phyloP scores from a whole-genome alignment of 2,329 filamentous ascomycete genomes.

The Apiospora sp. region DNA sequence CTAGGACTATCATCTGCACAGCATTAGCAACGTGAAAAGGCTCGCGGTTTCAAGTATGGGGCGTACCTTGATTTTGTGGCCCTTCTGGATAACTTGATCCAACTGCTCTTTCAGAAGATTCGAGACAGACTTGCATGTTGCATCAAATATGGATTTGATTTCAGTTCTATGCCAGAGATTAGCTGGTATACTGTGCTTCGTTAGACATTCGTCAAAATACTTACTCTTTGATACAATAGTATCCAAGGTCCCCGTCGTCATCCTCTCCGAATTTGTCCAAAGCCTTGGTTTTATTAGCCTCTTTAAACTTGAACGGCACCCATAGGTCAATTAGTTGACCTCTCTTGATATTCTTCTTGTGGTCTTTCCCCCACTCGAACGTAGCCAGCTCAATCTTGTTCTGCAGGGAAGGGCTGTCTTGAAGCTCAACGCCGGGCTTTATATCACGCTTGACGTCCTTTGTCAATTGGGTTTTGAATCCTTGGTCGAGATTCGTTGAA shows the following conservation, averaged over 20 bases:
- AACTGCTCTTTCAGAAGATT: not conserved
- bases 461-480: not conserved
- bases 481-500: slow-evolving; percentile 4
- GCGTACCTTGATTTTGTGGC: slow-evolving; percentile 4
- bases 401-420: not conserved
- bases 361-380: not conserved
- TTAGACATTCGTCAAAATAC: not conserved
- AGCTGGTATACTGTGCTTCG: not conserved
- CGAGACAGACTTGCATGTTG: not conserved
- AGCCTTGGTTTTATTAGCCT: not conserved
- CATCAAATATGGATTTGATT: not conserved
- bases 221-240: slow-evolving; percentile 1
- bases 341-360: not conserved
- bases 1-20: not conserved
- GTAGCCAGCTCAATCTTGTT: slow-evolving; percentile 7
- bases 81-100: not conserved
- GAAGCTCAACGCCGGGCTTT: not conserved
- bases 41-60: not conserved
- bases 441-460: not conserved
- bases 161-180: not conserved
- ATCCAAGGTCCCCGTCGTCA: not conserved
- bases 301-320: slow-evolving; percentile 7
- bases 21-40: not conserved
- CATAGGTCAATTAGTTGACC: not conserved
- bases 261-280: not conserved